Base-by-base conservation (phyloP, 2,329 filamentous ascomycete genomes). In the Ophiostoma pallidulum region DNA sequence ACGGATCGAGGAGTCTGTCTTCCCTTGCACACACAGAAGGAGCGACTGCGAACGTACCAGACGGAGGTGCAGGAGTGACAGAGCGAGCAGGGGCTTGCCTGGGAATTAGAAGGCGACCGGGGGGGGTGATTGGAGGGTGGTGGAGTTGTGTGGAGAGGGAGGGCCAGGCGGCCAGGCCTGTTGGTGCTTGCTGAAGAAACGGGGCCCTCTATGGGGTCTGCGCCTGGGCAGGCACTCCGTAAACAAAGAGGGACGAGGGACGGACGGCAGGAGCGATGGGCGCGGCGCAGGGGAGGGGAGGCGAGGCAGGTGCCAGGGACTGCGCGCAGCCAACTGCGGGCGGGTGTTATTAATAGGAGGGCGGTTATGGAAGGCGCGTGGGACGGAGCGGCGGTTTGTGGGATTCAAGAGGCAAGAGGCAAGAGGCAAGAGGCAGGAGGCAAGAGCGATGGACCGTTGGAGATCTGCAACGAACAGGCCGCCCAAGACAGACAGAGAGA, bases 1-100 rank as follows among this genome's bases (percentile, higher is more conserved):
- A n/a, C 26, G 36, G 43, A 8, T 41, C 38, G 45, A n/a, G n/a
- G n/a, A 39, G 45, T 31, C 31, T 44, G 41, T 24, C 41, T 28
- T 37, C 33, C 37, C 35, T n/a, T 12, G 24, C 24, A 42, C 13
- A 26, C 33, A 20, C 22, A 32, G 18, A 20, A 19, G 36, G 29
- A 40, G 24, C 22, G 24, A 35, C 28, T 13, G 35, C 20, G 41
- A 40, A 24, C n/a, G 47, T 31, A 28, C 28, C 8, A 39, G 19
- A 31, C 26, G 32, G 32, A 32, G 6, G 7, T 32, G 7, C n/a
- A n/a, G n/a, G 29, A 36, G 33, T 36, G 33, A 18, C 41, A 29
- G 40, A 42, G 45, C 37, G 8, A 45, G 42, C 49, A 50, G 53
- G 53, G 53, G 51, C 37, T 31, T 53, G 52, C 49, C 45, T 53